Conservation (phyloP, 2,329 filamentous ascomycete species). For the Clonostachys rosea region DNA sequence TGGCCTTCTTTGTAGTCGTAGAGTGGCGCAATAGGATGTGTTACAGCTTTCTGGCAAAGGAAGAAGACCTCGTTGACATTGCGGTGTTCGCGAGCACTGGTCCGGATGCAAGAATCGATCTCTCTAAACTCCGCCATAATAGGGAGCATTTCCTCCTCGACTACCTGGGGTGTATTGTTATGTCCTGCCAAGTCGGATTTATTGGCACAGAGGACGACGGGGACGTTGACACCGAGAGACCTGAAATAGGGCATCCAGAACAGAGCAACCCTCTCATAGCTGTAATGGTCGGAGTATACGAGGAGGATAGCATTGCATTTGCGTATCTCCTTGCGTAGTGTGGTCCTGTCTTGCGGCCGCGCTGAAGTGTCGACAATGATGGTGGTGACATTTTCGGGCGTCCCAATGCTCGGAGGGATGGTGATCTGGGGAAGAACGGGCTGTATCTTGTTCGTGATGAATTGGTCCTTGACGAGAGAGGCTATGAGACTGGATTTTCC, state of each 20-base stretch:
- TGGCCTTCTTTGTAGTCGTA: slow-evolving; percentile 92
- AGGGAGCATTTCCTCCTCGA: slow-evolving; percentile 96
- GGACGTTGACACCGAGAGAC: slow-evolving; percentile 96
- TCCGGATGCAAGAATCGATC: slow-evolving; percentile 95
- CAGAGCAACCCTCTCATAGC: slow-evolving; percentile 92
- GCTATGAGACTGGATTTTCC: slow-evolving; percentile 92
- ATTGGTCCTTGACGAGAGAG: slow-evolving; percentile 94
- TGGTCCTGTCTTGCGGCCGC: slow-evolving; percentile 86
- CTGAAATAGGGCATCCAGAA: slow-evolving; percentile 99
- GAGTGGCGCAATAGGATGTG: slow-evolving; percentile 90
- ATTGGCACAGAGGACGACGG: slow-evolving; percentile 94
- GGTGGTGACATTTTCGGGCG: slow-evolving; percentile 93
- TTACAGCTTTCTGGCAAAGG: slow-evolving; percentile 96
- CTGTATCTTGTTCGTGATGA: slow-evolving; percentile 93
- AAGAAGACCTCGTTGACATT: slow-evolving; percentile 98
- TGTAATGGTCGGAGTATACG: slow-evolving; percentile 98
- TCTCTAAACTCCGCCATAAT: slow-evolving; percentile 99
- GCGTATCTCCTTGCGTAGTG: slow-evolving; percentile 86
- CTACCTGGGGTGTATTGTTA: slow-evolving; percentile 74
- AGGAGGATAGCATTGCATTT: slow-evolving; percentile 96
- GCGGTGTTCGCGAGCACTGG: slow-evolving; percentile 84
- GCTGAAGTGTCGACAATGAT: slow-evolving; percentile 97
- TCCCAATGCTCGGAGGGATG: slow-evolving; percentile 87
- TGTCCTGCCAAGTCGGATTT: slow-evolving; percentile 85
- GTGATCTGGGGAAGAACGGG: slow-evolving; percentile 91